Evolutionary conservation across 371 early-diverging fungal genomes (phyloP).

Genomic region (Rhizopus delemar): DNA sequence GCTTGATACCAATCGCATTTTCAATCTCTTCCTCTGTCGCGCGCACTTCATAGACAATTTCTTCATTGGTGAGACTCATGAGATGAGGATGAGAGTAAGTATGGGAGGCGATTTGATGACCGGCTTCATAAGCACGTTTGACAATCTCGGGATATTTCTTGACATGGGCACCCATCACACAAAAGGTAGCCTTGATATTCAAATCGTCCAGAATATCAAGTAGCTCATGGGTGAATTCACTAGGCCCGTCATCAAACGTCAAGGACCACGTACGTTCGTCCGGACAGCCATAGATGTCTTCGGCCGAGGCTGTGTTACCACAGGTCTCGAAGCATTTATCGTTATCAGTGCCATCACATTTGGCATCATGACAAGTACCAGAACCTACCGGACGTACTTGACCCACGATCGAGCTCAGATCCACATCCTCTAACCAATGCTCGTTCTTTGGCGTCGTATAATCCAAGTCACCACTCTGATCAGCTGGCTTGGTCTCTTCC

Average conservation of each 20-base stretch:
- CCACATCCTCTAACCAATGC: constrained; percentile 55
- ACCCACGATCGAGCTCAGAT: constrained; percentile 29
- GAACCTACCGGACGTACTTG: constrained; percentile 42
- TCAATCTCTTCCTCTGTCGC: constrained; percentile 52
- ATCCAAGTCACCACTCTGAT: background rate
- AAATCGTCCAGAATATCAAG: constrained; percentile 48
- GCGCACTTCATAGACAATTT: constrained; percentile 35
- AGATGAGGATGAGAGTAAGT: constrained; percentile 54
- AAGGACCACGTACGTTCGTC: constrained; percentile 23
- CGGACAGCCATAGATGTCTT: constrained; percentile 45
- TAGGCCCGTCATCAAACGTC: constrained; percentile 73
- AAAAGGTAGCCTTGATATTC: constrained; percentile 67
- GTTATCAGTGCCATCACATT: constrained; percentile 41
- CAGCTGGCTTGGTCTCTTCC: background rate
- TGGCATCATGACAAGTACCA: constrained; percentile 34
- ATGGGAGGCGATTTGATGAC: constrained; percentile 58
- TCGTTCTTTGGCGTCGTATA: constrained; percentile 10
- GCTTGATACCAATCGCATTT: constrained; percentile 51
- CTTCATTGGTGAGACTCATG: constrained; percentile 33
- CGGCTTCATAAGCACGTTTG: constrained; percentile 44
- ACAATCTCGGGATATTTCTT: constrained; percentile 28
- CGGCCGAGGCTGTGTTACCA: constrained; percentile 32
- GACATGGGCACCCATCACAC: constrained; percentile 59
- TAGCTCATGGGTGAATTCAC: constrained; percentile 41
- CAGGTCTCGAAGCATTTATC: constrained; percentile 47